phyloP scores from a whole-genome alignment of 805 yeast genomes.

The Myxozyma geophila region DNA sequence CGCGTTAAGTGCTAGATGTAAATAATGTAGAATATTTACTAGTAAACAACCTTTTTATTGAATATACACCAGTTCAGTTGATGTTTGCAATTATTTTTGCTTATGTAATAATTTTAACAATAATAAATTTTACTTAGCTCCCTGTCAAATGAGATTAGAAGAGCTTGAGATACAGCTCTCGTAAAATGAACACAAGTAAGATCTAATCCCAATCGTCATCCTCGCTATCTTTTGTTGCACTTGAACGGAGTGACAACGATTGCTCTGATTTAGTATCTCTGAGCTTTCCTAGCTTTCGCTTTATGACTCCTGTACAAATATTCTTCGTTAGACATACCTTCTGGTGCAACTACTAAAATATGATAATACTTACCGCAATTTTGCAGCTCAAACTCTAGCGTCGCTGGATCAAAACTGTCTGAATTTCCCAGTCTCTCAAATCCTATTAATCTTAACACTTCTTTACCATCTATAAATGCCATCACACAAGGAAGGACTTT shows the following conservation, averaged over 20 bases:
- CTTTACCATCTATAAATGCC: slow-evolving; percentile 63
- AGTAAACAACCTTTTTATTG: too few species aligned
- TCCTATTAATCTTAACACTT: slow-evolving; percentile 66
- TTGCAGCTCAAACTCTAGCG: slow-evolving; percentile 52
- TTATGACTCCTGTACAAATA: slow-evolving; percentile 21
- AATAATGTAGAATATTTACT: too few species aligned
- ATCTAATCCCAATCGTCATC: slow-evolving; percentile 30
- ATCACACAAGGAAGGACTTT: slow-evolving; percentile 74
- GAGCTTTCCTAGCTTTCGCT: slow-evolving; percentile 25
- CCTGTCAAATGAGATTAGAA: too few species aligned
- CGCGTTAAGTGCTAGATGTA: too few species aligned
- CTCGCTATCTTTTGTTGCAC: slow-evolving; percentile 14
- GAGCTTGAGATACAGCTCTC: too few species aligned
- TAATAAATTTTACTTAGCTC: too few species aligned
- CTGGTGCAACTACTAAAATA: background rate
- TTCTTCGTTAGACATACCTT: background rate
- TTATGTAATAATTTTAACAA: too few species aligned
- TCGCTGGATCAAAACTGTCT: slow-evolving; percentile 53
- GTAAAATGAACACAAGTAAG: too few species aligned
- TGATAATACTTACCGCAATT: slow-evolving; percentile 28
- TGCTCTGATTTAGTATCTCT: background rate
- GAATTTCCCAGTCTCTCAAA: slow-evolving; percentile 61
- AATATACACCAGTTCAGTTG: too few species aligned
- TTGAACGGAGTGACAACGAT: background rate
- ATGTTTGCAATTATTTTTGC: too few species aligned